Percentiles rank a stretch among this genome's conserved stretches.
These are phyloP conservation scores for Irpex rosettiformis DNA, from an alignment of 1,284 basidiomycete species.

Conservation along the genomic window DNA sequence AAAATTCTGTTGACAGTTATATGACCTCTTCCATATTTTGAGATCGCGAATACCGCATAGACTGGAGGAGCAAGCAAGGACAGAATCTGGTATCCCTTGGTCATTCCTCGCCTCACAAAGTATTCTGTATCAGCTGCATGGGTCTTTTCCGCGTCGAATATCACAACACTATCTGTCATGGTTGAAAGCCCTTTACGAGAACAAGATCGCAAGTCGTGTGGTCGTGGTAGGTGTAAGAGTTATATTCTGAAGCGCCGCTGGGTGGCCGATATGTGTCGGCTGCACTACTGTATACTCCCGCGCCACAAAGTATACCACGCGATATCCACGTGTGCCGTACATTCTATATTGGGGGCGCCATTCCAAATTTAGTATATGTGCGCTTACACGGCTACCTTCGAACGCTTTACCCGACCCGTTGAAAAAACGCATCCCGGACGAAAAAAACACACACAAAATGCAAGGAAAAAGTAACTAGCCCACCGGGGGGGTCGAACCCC, in stretches of 20 bases:
- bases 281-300: no score
- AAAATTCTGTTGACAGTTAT: slow-evolving; percentile 58
- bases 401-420: no score
- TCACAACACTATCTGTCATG: slow-evolving; percentile 24
- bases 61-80: slow-evolving; percentile 58
- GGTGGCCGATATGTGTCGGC: no score
- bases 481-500: no score
- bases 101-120: slow-evolving; percentile 60
- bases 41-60: slow-evolving; percentile 51
- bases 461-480: no score
- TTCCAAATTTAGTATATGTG: no score
- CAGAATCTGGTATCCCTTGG: slow-evolving; percentile 59
- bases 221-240: neutral
- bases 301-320: neutral
- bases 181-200: neutral
- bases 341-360: no score
- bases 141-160: slow-evolving; percentile 22
- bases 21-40: slow-evolving; percentile 48
- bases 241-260: no score
- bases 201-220: neutral
- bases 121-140: slow-evolving; percentile 40
- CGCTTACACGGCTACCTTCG: no score
- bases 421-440: no score
- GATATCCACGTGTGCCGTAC: no score
- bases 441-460: no score